Percentiles rank a stretch among this genome's conserved stretches.
Evolutionary conservation across 2,329 filamentous ascomycete genomes (phyloP).

Genomic region (Hypoxylon sp.): DNA sequence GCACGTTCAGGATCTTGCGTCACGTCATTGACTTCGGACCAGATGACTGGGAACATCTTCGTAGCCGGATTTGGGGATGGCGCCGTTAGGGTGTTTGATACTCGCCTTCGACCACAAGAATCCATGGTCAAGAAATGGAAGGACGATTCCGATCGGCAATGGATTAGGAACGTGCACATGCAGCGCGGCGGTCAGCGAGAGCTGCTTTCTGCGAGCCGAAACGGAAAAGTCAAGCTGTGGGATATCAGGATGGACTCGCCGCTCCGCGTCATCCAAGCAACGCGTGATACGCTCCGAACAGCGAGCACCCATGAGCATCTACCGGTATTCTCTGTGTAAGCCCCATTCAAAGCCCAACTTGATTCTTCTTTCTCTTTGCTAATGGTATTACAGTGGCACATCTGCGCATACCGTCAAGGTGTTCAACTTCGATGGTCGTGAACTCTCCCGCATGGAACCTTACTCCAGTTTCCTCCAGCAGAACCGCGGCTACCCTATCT

Average conservation of each 20-base stretch:
- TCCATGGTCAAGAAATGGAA: slow-evolving; percentile 98
- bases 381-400: slow-evolving; percentile 74
- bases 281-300: slow-evolving; percentile 82
- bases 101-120: slow-evolving; percentile 83
- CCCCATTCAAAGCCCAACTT: slow-evolving; percentile 45
- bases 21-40: slow-evolving; percentile 94
- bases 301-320: slow-evolving; percentile 95
- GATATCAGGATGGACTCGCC: slow-evolving; percentile 90
- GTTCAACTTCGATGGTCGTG: slow-evolving; percentile 86
- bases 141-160: slow-evolving; percentile 84
- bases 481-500: slow-evolving; percentile 83
- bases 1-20: slow-evolving; percentile 95
- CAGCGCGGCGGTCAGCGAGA: slow-evolving; percentile 95
- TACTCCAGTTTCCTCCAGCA: slow-evolving; percentile 90
- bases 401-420: slow-evolving; percentile 90
- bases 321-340: slow-evolving; percentile 93
- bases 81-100: slow-evolving; percentile 93
- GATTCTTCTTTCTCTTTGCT: slow-evolving; percentile 38
- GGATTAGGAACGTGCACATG: slow-evolving; percentile 97
- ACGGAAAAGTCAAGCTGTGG: slow-evolving; percentile 95
- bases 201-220: slow-evolving; percentile 88
- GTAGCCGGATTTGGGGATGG: slow-evolving; percentile 97
- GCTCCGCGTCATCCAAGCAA: slow-evolving; percentile 79
- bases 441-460: slow-evolving; percentile 87
- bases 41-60: slow-evolving; percentile 97